Evolutionary conservation across 139 green algal genomes (phyloP).

Genomic region (Chlorella vulgaris): DNA sequence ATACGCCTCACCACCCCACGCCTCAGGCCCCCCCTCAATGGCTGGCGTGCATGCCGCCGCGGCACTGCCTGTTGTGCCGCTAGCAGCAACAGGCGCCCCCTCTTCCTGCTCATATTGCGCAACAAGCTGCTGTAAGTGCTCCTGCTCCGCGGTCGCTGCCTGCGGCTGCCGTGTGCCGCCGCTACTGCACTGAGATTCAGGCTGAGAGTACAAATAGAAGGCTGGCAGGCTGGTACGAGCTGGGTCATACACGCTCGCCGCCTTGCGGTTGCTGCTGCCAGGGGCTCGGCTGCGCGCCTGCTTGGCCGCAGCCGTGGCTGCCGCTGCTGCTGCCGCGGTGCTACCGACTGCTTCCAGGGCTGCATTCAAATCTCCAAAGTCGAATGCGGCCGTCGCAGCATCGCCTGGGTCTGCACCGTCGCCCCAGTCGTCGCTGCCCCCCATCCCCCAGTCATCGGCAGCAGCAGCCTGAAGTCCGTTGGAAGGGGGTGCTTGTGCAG

Average conservation of each 20-base stretch:
- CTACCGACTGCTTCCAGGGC: conserved; percentile 46
- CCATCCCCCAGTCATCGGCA: not conserved
- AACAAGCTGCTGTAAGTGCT: conserved; percentile 53
- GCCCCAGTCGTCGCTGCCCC: not conserved
- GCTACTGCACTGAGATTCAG: conserved; percentile 6
- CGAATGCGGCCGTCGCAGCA: conserved; percentile 34
- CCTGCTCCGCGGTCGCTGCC: conserved; percentile 11
- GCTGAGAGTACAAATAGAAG: conserved; percentile 61
- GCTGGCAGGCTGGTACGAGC: conserved; percentile 48
- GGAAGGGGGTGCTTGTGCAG: not conserved
- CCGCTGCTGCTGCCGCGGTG: not conserved
- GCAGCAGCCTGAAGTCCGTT: not conserved
- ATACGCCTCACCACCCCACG: conserved; percentile 70
- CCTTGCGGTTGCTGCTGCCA: not conserved
- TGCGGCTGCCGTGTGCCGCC: conserved; percentile 3
- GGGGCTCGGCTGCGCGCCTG: not conserved
- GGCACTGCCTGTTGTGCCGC: not conserved
- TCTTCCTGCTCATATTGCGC: conserved; percentile 26
- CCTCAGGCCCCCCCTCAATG: not conserved
- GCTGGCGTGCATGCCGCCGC: not conserved
- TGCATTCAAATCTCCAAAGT: conserved; percentile 59
- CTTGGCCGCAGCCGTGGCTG: not conserved
- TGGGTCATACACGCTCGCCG: not conserved
- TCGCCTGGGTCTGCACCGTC: not conserved
- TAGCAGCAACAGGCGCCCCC: not conserved